phyloP scores from a whole-genome alignment of 23 red algal species.

The Gracilaria domingensis region DNA sequence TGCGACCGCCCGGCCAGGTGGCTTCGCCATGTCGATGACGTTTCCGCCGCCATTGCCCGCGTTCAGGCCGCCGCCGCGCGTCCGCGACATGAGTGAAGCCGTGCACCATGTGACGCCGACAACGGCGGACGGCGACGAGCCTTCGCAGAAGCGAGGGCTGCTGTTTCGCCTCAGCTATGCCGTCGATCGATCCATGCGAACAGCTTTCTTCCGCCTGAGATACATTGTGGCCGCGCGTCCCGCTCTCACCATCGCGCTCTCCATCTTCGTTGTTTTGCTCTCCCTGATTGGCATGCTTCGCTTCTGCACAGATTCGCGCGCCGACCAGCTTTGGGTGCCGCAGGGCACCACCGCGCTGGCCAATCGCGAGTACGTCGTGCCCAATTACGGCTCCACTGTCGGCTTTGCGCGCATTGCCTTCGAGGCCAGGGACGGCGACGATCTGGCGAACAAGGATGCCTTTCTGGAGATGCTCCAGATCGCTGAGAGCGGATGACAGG shows the following conservation, averaged over 20 bases:
- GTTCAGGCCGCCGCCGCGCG: not conserved
- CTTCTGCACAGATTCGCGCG: conserved; percentile 65
- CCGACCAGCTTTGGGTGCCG: conserved; percentile 74
- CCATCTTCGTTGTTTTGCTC: conserved; percentile 36
- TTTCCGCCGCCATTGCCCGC: too few relatives aligned
- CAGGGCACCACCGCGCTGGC: conserved; percentile 55
- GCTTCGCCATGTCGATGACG: too few relatives aligned
- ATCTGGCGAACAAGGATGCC: conserved; percentile 54
- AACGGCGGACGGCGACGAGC: not conserved
- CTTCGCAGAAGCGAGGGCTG: conserved; percentile 19
- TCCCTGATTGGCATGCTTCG: conserved; percentile 64
- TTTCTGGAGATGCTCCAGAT: conserved; percentile 56
- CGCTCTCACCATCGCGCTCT: conserved; percentile 22
- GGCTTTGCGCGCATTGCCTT: conserved; percentile 47
- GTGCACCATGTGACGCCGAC: not conserved
- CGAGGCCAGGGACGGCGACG: not conserved
- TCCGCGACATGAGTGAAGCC: not conserved
- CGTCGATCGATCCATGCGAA: conserved; percentile 57
- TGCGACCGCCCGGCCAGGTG: too few relatives aligned
- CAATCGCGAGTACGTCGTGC: conserved; percentile 59
- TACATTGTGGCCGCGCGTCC: conserved; percentile 59
- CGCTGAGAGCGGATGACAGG: conserved; percentile 7
- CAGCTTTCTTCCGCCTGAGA: conserved; percentile 77
- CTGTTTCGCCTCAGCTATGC: conserved; percentile 59
- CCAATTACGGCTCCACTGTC: conserved; percentile 32